Conservation (phyloP, 352 stramenopile species). For the Elongisporangium undulatum region DNA sequence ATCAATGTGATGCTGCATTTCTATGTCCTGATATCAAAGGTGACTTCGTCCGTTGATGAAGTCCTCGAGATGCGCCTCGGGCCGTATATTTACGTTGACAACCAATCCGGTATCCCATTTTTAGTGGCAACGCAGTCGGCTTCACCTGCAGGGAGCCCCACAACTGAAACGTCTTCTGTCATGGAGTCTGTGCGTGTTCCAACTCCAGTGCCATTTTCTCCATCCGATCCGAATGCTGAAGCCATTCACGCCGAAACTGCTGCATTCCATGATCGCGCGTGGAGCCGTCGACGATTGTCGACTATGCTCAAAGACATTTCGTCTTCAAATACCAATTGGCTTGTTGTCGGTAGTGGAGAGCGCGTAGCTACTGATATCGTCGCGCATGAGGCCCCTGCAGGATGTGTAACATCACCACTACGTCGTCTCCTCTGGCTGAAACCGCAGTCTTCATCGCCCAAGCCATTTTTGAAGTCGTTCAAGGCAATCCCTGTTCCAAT, state of each 20-base stretch:
- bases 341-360: slow-evolving; percentile 57
- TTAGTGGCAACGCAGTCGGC: slow-evolving; percentile 61
- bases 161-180: slow-evolving; percentile 7
- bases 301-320: slow-evolving; percentile 78
- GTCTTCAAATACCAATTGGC: slow-evolving; percentile 62
- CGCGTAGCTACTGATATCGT: slow-evolving; percentile 73
- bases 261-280: slow-evolving; percentile 48
- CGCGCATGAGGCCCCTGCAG: slow-evolving; percentile 77
- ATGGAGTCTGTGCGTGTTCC: slow-evolving; percentile 51
- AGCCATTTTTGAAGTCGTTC: slow-evolving; percentile 15
- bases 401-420: slow-evolving; percentile 71
- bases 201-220: slow-evolving; percentile 32
- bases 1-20: slow-evolving; percentile 84
- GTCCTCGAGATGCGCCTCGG: slow-evolving; percentile 47
- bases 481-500: slow-evolving; percentile 86
- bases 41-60: slow-evolving; percentile 30
- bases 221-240: slow-evolving; percentile 28
- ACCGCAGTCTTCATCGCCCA: slow-evolving; percentile 47
- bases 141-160: slow-evolving; percentile 9
- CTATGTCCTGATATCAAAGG: slow-evolving; percentile 68
- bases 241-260: slow-evolving; percentile 36
- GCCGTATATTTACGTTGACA: slow-evolving; percentile 85
- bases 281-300: slow-evolving; percentile 60
- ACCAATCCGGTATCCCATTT: slow-evolving; percentile 82
- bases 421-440: slow-evolving; percentile 75